Percentiles rank a stretch among this genome's conserved stretches.
phyloP scores from a whole-genome alignment of 129 eudicot genomes.

The Centella asiatica region DNA sequence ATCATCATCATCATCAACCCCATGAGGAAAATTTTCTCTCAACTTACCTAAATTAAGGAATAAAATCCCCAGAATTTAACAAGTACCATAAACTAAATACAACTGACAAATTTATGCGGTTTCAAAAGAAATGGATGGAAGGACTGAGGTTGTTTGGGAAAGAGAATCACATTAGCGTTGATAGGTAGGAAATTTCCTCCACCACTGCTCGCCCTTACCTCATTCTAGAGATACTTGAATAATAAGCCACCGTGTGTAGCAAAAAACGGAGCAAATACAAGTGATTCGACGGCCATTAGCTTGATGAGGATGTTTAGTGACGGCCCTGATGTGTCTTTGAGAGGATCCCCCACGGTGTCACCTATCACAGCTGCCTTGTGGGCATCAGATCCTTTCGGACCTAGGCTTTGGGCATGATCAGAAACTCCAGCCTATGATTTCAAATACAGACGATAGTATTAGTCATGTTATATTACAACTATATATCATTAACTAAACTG shows the following conservation, averaged over 20 bases:
- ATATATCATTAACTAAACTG: not conserved
- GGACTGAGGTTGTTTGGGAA: not conserved
- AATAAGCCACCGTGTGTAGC: constrained; percentile 47
- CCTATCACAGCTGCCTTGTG: constrained; percentile 54
- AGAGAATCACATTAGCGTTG: constrained; percentile 6
- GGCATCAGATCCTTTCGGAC: constrained; percentile 47
- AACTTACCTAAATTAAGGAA: constrained; percentile 2
- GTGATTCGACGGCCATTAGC: constrained; percentile 47
- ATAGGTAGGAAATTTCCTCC: not conserved
- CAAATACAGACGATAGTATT: not conserved
- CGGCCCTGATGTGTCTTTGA: constrained; percentile 49
- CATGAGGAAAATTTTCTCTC: constrained; percentile 11
- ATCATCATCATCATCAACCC: constrained; percentile 11
- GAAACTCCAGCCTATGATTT: constrained; percentile 37
- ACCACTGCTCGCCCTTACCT: not conserved
- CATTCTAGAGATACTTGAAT: constrained; percentile 29
- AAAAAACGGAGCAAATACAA: constrained; percentile 44
- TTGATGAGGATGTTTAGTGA: constrained; percentile 49
- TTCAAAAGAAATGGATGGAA: not conserved
- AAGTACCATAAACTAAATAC: constrained; percentile 7
- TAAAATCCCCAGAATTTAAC: constrained; percentile 1
- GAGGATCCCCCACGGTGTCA: constrained; percentile 46
- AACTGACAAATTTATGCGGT: not conserved
- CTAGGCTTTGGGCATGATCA: constrained; percentile 37
- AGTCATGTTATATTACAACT: not conserved